phyloP scores from a whole-genome alignment of 331 rosid species.

The Malus hybrid region DNA sequence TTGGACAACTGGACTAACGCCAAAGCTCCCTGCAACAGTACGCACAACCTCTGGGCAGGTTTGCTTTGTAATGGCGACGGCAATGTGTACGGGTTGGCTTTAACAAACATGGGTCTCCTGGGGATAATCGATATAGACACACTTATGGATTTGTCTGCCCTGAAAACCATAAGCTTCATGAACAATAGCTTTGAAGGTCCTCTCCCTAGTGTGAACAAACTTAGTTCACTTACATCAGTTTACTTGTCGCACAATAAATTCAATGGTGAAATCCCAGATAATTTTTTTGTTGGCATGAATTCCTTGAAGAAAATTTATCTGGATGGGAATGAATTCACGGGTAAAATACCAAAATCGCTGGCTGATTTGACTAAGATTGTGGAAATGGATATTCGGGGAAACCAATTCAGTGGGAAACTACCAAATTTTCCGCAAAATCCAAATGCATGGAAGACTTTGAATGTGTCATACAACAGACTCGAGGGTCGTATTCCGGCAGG shows the following conservation, averaged over 20 bases:
- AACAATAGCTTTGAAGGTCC: conserved; percentile 47
- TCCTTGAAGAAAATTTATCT: conserved; percentile 41
- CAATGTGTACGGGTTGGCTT: conserved; percentile 21
- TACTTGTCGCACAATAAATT: conserved; percentile 52
- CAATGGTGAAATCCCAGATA: conserved; percentile 38
- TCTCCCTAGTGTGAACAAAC: conserved; percentile 43
- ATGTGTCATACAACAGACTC: conserved; percentile 44
- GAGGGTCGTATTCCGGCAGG: conserved; percentile 50
- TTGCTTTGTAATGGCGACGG: conserved; percentile 23
- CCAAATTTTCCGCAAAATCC: conserved; percentile 35
- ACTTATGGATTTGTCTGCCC: conserved; percentile 23
- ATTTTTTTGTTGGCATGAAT: conserved; percentile 53
- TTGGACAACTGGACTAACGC: conserved; percentile 29
- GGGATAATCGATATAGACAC: conserved; percentile 49
- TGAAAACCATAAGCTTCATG: conserved; percentile 42
- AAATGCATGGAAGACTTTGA: conserved; percentile 14
- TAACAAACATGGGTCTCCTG: conserved; percentile 45
- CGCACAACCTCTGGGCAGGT: conserved; percentile 39
- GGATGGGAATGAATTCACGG: conserved; percentile 42
- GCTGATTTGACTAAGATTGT: conserved; percentile 35
- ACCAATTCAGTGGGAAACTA: conserved; percentile 53
- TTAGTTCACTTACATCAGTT: conserved; percentile 31
- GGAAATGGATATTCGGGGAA: conserved; percentile 51
- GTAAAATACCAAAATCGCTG: conserved; percentile 55
- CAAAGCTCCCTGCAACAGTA: conserved; percentile 10